Base-by-base conservation (phyloP, 2,329 filamentous ascomycete species). In the Claviceps fusiformis region DNA sequence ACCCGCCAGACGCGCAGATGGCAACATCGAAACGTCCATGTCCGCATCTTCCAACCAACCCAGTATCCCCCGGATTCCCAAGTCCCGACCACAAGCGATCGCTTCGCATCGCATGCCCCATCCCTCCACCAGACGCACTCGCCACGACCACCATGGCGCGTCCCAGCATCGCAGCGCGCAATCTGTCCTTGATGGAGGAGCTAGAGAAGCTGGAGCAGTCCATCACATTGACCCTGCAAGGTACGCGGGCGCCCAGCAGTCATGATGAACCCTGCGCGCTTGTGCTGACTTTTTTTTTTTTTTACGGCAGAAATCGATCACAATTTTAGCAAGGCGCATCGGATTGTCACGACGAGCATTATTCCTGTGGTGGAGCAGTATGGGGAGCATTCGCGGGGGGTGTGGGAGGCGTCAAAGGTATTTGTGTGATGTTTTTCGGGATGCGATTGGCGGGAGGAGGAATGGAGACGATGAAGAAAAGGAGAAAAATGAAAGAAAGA, bases 401-500 rank as follows among this genome's bases (percentile, higher is more conserved):
- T 98, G 2, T 98, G 93, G 93, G 91, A 97, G 63, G 90, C 91
- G 27, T 95, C 92, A 54, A 95, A 95, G 81, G 89, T 92, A 55
- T 24, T 33, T 39, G 4, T 19, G 43, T 15, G 8, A 3, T 33
- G 27, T 7, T 31, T 37, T 11, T 37, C 24, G 3, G 3, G 29
- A 24, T 24, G 24, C 24, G 24, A 24, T 24, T 24, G 24, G 3
- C 24, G 24, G 24, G 24, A 24, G 24, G 3, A 3, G 24, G 11
- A 37, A 37, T 11, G 35, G 13, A 11, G 11, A 24, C 24, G 24
- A 24, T 24, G 24, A 24, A 37, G 10, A 10, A 11, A 37, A 37
- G 10, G 24, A 10, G 11, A 37, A 10, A 37, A 37, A 37, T 7
- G 11, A 37, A 10, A 37, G 11, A 37, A 3, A 37, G 3, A 8